These are phyloP conservation scores for Arthroderma uncinatum DNA, from an alignment of 2,329 filamentous ascomycete species.

Conservation along the genomic window DNA sequence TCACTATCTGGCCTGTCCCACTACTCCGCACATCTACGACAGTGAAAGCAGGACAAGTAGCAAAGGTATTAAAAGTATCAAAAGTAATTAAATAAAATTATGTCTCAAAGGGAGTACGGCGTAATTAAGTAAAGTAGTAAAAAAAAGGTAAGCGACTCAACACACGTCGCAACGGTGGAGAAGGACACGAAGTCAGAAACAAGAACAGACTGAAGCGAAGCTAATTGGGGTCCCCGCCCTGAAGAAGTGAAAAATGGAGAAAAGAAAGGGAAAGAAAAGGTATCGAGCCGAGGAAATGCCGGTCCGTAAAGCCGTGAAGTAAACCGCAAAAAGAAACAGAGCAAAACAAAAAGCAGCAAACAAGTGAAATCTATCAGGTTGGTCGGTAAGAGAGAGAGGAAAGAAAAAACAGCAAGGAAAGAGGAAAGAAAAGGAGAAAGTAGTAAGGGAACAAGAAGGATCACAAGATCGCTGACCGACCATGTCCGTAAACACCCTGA, in stretches of 20 bases:
- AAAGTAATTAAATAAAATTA: background rate
- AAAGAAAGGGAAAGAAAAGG: background rate
- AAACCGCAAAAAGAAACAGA: background rate
- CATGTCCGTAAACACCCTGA: slow-evolving; percentile 3
- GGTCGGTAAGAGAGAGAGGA: background rate
- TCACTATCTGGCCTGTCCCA: background rate
- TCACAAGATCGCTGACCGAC: slow-evolving; percentile 1
- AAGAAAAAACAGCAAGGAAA: background rate
- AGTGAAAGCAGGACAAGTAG: background rate
- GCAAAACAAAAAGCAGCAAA: background rate
- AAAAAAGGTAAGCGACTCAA: background rate
- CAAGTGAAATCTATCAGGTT: background rate
- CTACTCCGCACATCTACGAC: background rate
- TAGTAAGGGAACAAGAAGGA: background rate
- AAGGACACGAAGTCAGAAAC: background rate
- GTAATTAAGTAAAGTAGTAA: background rate
- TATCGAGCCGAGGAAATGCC: background rate
- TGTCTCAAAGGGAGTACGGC: background rate
- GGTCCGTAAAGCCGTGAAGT: slow-evolving; percentile 1
- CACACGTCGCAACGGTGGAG: slow-evolving; percentile 3
- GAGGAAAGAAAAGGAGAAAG: background rate
- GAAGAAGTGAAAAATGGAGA: background rate
- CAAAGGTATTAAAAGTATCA: background rate
- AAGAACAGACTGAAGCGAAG: background rate
- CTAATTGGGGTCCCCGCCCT: background rate